Evolutionary conservation across 345 rosid genomes (phyloP), one percentile per base, ranked within the genome.

Genomic region (Xanthoceras sorbifolium): DNA sequence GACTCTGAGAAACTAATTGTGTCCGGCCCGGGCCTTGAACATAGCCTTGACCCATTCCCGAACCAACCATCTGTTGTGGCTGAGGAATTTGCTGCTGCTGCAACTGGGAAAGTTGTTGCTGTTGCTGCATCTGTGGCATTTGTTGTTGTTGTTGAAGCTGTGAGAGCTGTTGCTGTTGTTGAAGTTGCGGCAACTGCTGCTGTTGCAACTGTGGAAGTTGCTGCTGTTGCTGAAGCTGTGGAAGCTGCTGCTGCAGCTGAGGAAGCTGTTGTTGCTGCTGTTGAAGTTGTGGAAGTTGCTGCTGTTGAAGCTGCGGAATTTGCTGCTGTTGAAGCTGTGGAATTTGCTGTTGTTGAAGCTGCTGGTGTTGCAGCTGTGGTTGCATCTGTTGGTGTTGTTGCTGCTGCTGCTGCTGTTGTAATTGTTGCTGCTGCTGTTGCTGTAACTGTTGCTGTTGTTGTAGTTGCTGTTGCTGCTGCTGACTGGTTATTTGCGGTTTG

Each of bases 401-500:
- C 9, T 72, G 80, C n/a, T 73, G 84, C 44, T 77, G 84, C 9
- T 80, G 82, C 32, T 64, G 80, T 23, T 80, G 92, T 0, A 57
- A 84, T 34, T 80, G 89, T 2, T 81, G 88, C 9, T 75, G 76
- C 0, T 72, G 86, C 3, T 79, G 91, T 7, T 67, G 85, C 18
- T 77, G 84, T 7, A 64, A 82, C 9, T 71, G 87, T 26, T 82
- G 89, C 26, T 72, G 86, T 4, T 79, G 91, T 7, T 67, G 85
- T 20, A 74, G 84, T 7, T 68, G 84, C 9, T 71, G 87, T 26
- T 82, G 89, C 26, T 83, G 87, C 9, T 80, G 97, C 84, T 88
- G 97, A 84, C 88, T 92, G 5, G 93, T 79, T 78, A 91, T 85
- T 86, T 96, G 97, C 0, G 98, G 97, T 84, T 89, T 92, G 77